Conservation (phyloP, 495 filamentous ascomycete species). For the Apodospora peruviana region DNA sequence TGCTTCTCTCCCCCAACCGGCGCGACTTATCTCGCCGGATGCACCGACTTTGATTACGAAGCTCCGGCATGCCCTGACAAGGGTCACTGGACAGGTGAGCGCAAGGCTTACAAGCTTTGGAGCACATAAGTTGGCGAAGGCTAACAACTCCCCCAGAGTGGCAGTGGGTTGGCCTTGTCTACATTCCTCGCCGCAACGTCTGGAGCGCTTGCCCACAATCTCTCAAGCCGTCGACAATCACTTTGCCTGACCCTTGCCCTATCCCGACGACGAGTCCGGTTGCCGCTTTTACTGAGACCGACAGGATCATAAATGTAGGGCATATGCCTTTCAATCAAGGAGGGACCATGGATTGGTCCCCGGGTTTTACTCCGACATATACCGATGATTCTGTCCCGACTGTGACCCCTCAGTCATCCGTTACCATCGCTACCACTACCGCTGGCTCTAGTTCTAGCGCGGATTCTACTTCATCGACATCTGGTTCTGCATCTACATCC, state of each 20-base stretch:
- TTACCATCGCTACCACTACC: background rate
- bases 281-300: too few relatives aligned
- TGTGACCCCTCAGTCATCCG: background rate
- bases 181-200: background rate
- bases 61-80: conserved; percentile 17
- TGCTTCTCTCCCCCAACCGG: conserved; percentile 19
- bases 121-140: too few relatives aligned
- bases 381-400: too few relatives aligned
- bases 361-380: too few relatives aligned
- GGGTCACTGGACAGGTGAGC: conserved; percentile 5
- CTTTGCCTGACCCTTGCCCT: background rate
- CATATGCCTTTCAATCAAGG: too few relatives aligned
- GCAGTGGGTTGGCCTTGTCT: too few relatives aligned
- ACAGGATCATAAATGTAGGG: too few relatives aligned
- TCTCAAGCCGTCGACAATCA: background rate
- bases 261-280: background rate
- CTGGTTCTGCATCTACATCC: too few relatives aligned
- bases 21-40: conserved; percentile 30
- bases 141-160: background rate
- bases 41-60: conserved; percentile 19
- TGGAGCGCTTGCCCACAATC: background rate
- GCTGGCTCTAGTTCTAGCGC: background rate
- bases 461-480: background rate
- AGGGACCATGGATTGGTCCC: too few relatives aligned
- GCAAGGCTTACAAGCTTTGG: too few relatives aligned